Conservation (phyloP, 2,329 filamentous ascomycete genomes). For the Leptographium flavum region DNA sequence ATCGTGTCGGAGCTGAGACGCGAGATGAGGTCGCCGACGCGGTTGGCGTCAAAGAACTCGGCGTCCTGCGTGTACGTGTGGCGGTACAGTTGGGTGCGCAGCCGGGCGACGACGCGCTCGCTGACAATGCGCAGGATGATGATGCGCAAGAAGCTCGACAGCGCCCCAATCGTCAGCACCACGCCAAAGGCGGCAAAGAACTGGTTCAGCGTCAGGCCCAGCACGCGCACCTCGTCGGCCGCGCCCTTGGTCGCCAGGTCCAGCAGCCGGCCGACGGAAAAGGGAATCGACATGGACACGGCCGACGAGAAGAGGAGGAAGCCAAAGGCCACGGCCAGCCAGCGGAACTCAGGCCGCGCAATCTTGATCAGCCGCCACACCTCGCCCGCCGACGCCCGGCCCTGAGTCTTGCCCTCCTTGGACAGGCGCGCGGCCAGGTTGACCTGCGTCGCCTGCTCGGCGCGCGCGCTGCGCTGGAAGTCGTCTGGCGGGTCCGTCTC, state of each 20-base stretch:
- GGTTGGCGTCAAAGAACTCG: conserved; percentile 96
- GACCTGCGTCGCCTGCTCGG: conserved; percentile 72
- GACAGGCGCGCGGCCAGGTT: conserved; percentile 79
- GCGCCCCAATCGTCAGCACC: conserved; percentile 69
- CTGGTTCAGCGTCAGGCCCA: conserved; percentile 71
- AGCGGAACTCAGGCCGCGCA: conserved; percentile 68
- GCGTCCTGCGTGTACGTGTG: conserved; percentile 94
- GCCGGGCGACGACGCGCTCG: conserved; percentile 80
- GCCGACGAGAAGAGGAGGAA: conserved; percentile 80
- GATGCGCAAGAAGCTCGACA: conserved; percentile 86
- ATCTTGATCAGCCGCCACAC: conserved; percentile 82
- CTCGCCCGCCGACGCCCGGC: conserved; percentile 52
- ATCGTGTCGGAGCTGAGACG: conserved; percentile 91
- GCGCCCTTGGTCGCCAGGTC: conserved; percentile 72
- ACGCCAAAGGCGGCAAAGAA: conserved; percentile 73
- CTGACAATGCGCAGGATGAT: conserved; percentile 88
- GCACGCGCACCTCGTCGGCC: conserved; percentile 53
- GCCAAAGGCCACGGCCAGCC: conserved; percentile 65
- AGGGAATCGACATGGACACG: conserved; percentile 92
- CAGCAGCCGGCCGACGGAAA: conserved; percentile 90
- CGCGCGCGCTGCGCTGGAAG: conserved; percentile 53
- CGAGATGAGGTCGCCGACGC: conserved; percentile 91
- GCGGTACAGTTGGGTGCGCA: conserved; percentile 80
- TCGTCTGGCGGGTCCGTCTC: conserved; percentile 13
- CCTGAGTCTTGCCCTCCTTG: conserved; percentile 55